Conservation (phyloP, 495 filamentous ascomycete genomes). For the Extremus antarcticus region DNA sequence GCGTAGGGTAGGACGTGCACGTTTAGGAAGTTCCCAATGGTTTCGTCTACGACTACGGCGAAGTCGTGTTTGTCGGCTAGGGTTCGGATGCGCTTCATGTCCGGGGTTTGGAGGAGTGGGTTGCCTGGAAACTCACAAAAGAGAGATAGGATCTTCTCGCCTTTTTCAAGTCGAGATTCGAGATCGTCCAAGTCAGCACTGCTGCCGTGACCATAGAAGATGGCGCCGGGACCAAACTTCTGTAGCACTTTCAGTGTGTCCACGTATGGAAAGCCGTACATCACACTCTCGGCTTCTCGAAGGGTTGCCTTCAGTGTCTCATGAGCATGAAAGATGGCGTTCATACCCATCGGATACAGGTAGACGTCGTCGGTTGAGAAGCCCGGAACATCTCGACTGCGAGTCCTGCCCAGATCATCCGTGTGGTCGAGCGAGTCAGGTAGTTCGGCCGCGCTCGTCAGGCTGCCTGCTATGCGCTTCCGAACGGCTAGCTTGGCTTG, state of each 20-base stretch:
- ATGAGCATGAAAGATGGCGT: slow-evolving; percentile 82
- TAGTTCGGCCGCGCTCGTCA: slow-evolving; percentile 63
- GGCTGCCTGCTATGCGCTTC: slow-evolving; percentile 75
- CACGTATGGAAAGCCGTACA: slow-evolving; percentile 83
- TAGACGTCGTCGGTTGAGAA: slow-evolving; percentile 85
- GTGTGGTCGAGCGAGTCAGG: slow-evolving; percentile 45
- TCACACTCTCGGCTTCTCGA: slow-evolving; percentile 52
- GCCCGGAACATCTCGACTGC: slow-evolving; percentile 40
- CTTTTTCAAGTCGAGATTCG: slow-evolving; percentile 55
- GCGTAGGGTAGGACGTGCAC: slow-evolving; percentile 81
- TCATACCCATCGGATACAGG: slow-evolving; percentile 85
- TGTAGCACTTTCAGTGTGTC: slow-evolving; percentile 91
- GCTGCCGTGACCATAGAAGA: slow-evolving; percentile 82
- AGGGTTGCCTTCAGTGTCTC: slow-evolving; percentile 53
- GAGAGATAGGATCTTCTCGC: slow-evolving; percentile 70
- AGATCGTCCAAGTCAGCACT: slow-evolving; percentile 77
- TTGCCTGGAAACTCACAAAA: slow-evolving; percentile 96
- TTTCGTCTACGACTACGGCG: slow-evolving; percentile 87
- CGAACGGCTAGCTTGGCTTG: slow-evolving; percentile 80
- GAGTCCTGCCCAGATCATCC: slow-evolving; percentile 13
- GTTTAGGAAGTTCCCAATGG: slow-evolving; percentile 91
- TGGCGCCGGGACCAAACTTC: slow-evolving; percentile 85
- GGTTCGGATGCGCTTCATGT: slow-evolving; percentile 64
- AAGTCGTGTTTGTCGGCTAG: slow-evolving; percentile 82
- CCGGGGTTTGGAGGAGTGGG: slow-evolving; percentile 73